Evolutionary conservation across 768 basidiomycete species (phyloP).

Genomic region (Asterophora parasitica): DNA sequence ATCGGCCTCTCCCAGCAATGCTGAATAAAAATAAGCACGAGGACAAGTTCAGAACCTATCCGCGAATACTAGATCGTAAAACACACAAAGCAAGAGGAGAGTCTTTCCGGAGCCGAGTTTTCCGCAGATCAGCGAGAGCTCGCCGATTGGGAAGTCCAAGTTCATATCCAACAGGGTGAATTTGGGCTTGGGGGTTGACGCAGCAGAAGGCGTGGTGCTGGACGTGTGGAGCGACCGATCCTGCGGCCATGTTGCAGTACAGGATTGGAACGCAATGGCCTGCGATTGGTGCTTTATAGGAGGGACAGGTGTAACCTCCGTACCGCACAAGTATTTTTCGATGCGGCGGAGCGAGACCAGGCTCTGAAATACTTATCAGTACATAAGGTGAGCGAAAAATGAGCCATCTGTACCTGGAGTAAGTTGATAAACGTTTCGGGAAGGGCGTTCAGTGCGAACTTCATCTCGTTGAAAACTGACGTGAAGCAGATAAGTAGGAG

Average conservation of each 20-base stretch:
- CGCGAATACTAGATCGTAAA: background rate
- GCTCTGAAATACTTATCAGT: slow-evolving; percentile 34
- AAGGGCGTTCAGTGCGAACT: slow-evolving; percentile 80
- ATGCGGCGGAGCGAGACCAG: slow-evolving; percentile 86
- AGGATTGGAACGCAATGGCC: slow-evolving; percentile 72
- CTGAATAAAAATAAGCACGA: slow-evolving; percentile 27
- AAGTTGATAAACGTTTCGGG: slow-evolving; percentile 91
- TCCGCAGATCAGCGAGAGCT: slow-evolving; percentile 84
- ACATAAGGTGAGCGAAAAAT: background rate
- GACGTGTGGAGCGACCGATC: slow-evolving; percentile 44
- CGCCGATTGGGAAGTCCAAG: slow-evolving; percentile 71
- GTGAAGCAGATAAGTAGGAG: background rate
- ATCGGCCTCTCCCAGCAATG: slow-evolving; percentile 86
- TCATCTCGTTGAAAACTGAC: slow-evolving; percentile 81
- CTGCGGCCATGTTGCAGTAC: slow-evolving; percentile 88
- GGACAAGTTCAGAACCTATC: background rate
- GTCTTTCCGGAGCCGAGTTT: slow-evolving; percentile 93
- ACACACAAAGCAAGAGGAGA: slow-evolving; percentile 62
- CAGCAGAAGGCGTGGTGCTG: slow-evolving; percentile 47
- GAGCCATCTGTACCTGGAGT: slow-evolving; percentile 57
- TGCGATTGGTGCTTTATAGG: slow-evolving; percentile 53
- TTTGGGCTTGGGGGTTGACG: slow-evolving; percentile 70
- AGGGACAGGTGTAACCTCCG: slow-evolving; percentile 64
- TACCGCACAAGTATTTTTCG: slow-evolving; percentile 77
- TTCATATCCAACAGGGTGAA: slow-evolving; percentile 79